These are phyloP conservation scores for Candida schatavii DNA, from an alignment of 805 yeast species.

Conservation along the genomic window DNA sequence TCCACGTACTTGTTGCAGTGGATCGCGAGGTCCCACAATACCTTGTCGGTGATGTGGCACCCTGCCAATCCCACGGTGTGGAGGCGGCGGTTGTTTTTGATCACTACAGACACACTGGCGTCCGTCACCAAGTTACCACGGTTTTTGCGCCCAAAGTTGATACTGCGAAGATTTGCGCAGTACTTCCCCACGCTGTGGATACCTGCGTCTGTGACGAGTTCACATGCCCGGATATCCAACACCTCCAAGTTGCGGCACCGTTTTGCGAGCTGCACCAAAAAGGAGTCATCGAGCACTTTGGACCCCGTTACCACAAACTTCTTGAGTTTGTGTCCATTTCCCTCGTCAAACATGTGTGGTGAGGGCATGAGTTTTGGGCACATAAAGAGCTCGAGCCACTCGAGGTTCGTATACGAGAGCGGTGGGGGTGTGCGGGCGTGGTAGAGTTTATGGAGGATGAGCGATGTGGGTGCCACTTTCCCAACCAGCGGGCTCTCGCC, in stretches of 20 bases:
- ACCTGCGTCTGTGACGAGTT: conserved; percentile 71
- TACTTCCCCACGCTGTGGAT: conserved; percentile 60
- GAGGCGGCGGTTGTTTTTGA: conserved; percentile 49
- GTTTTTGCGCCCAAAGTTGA: conserved; percentile 79
- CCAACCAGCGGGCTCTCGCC: not conserved
- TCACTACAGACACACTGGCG: conserved; percentile 57
- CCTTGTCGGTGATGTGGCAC: conserved; percentile 70
- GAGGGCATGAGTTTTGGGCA: conserved; percentile 71
- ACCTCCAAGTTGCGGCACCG: conserved; percentile 57
- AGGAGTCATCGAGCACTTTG: conserved; percentile 56
- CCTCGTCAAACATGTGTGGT: conserved; percentile 19
- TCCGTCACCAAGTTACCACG: conserved; percentile 70
- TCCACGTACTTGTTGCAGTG: conserved; percentile 47
- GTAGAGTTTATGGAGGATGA: conserved; percentile 66
- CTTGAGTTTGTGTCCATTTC: conserved; percentile 24
- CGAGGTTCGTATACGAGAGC: conserved; percentile 46
- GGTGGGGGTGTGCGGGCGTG: conserved; percentile 49
- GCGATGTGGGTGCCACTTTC: conserved; percentile 35
- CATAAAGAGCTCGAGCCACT: conserved; percentile 77
- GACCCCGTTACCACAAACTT: conserved; percentile 71
- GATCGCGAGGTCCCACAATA: conserved; percentile 76
- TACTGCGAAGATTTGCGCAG: conserved; percentile 54
- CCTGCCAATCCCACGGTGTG: conserved; percentile 88
- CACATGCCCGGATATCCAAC: conserved; percentile 84
- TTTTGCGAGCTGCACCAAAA: conserved; percentile 50